These are phyloP conservation scores for Entomortierella parvispora DNA, from an alignment of 192 early-diverging fungal species.

Conservation along the genomic window DNA sequence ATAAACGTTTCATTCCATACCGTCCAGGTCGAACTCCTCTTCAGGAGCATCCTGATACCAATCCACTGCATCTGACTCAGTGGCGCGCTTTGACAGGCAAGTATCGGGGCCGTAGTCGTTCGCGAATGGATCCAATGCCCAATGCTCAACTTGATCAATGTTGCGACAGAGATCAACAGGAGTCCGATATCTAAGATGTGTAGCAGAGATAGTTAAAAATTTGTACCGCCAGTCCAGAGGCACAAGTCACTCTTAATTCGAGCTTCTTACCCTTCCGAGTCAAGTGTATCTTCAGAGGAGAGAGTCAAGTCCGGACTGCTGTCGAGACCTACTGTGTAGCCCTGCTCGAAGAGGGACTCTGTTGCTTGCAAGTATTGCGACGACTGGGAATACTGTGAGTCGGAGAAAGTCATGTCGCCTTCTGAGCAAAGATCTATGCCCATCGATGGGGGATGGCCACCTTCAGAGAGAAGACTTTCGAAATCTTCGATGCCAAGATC, in stretches of 20 bases:
- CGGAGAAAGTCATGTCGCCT: constrained; percentile 13
- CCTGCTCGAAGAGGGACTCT: constrained; percentile 14
- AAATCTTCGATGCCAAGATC: constrained; percentile 15
- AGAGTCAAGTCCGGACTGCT: constrained; percentile 9
- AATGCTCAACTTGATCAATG: constrained; percentile 1
- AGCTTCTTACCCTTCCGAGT: constrained; percentile 46
- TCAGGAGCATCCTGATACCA: constrained; percentile 7
- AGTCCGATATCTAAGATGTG: constrained; percentile 12
- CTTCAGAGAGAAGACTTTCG: background rate
- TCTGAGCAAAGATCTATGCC: constrained; percentile 14
- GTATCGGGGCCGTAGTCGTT: background rate
- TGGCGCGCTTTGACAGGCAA: background rate
- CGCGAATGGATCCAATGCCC: constrained; percentile 1
- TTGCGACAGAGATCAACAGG: constrained; percentile 19
- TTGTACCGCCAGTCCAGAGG: too few species aligned
- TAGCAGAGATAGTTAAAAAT: background rate
- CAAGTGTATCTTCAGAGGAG: constrained; percentile 27
- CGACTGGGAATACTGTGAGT: background rate
- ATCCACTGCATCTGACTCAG: background rate
- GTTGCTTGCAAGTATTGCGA: constrained; percentile 15
- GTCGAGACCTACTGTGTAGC: background rate
- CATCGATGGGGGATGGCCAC: background rate
- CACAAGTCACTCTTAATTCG: too few species aligned
- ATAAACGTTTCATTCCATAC: too few species aligned
- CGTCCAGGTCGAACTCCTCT: constrained; percentile 22